Evolutionary conservation across 1,139 yeast species (phyloP), one percentile per base, ranked within the genome.

Genomic region (Debaryomycetaceae sp.): DNA sequence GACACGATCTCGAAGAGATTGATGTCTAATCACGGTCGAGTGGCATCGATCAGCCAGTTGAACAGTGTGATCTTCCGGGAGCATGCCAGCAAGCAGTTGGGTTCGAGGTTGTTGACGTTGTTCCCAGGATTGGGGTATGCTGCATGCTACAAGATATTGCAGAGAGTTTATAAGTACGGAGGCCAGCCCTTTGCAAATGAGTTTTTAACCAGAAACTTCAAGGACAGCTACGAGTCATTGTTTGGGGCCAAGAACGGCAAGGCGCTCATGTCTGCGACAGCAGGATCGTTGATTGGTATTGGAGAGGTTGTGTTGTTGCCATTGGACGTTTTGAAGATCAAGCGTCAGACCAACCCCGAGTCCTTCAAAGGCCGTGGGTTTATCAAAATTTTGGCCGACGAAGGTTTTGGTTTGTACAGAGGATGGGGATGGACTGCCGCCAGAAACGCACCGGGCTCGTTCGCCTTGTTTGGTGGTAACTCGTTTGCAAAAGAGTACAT

Each of bases 371-470:
- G 99, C 55, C 86, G 98, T 73, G 98, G 98, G 8, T 89, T 92
- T 70, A 46, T 89, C 49, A 85, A 79, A 67, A 88, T 92, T 55
- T 61, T 92, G 49, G 61, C 75, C 40, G 98, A 92, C 59, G 98
- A 94, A 70, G 98, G 98, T 17, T 77, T 88, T 47, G 89, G 92
- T 30, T 75, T 92, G 56, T 92, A 92, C 73, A 79, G 97, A 63
- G 99, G 99, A 51, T 91, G 98, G 96, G 98, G 98, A 43, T 92
- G 99, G 99, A 92, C 99, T 46, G 96, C 95, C 53, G 99, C 99
- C 37, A 83, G 99, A 78, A 92, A 92, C 62, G 98, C 98, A 3
- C 99, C 99, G 31, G 99, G 99, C 43, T 88, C 97, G 3, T 92
- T 92, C 60, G 96, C 98, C 11, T 75, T 92, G 50, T 92, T 92